These are phyloP conservation scores for Populus davidiana DNA, from an alignment of 345 rosid genomes.

Conservation along the genomic window DNA sequence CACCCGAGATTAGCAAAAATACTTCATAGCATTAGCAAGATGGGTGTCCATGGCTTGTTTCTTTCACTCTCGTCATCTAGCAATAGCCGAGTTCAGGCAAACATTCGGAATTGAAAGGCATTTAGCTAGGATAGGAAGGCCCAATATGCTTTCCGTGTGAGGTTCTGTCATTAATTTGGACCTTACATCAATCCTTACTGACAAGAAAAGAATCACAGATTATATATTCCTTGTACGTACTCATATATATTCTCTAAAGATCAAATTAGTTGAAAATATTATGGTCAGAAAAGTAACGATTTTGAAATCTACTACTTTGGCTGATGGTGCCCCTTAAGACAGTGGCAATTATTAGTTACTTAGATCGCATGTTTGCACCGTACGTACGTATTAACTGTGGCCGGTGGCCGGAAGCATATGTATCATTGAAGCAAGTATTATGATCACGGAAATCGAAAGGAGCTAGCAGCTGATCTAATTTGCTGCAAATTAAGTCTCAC, in stretches of 20 bases:
- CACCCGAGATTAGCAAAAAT: constrained; percentile 21
- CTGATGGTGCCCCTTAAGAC: constrained; percentile 6
- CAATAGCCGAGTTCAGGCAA: constrained; percentile 14
- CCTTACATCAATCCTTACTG: constrained; percentile 3
- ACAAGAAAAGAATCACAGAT: constrained; percentile 21
- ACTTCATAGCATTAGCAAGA: constrained; percentile 12
- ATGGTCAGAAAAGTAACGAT: constrained; percentile 13
- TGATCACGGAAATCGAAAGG: not conserved
- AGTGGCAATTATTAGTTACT: not conserved
- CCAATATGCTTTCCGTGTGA: constrained; percentile 27
- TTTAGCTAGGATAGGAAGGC: constrained; percentile 5
- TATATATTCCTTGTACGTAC: constrained; percentile 21
- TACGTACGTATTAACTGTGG: not conserved
- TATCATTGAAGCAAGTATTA: not conserved
- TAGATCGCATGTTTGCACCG: not conserved
- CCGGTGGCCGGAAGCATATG: not conserved
- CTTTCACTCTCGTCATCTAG: constrained; percentile 16
- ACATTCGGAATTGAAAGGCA: constrained; percentile 23
- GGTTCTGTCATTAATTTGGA: constrained; percentile 1
- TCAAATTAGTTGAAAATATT: constrained; percentile 13
- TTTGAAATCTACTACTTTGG: constrained; percentile 1
- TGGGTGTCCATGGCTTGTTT: constrained; percentile 12
- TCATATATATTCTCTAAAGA: constrained; percentile 25
- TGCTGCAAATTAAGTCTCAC: not conserved
- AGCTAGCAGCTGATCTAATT: no score